Conservation (phyloP, 805 yeast species). For the Ogataea dorogensis region DNA sequence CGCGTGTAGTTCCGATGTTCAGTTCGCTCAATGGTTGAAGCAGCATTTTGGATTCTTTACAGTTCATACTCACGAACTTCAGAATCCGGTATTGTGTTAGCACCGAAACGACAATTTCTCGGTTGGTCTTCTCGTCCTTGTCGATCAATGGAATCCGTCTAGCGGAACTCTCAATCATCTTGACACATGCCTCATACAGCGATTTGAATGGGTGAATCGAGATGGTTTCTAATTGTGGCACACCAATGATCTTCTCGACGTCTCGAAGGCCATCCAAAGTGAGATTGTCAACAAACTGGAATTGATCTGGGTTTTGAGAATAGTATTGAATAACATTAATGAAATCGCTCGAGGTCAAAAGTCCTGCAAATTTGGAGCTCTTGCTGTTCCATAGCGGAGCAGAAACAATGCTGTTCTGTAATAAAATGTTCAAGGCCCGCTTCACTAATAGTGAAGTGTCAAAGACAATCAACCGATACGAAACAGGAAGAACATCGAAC, state of each 20-base stretch:
- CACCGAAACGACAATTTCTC: constrained; percentile 94
- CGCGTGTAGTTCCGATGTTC: constrained; percentile 53
- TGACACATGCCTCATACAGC: constrained; percentile 87
- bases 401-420: constrained; percentile 91
- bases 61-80: constrained; percentile 92
- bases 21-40: constrained; percentile 72
- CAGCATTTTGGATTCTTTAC: constrained; percentile 87
- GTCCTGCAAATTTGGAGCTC: constrained; percentile 88
- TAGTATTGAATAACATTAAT: constrained; percentile 94
- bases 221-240: constrained; percentile 77
- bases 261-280: constrained; percentile 83
- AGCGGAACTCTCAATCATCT: constrained; percentile 85
- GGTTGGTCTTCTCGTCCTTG: constrained; percentile 84
- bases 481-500: constrained; percentile 94
- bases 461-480: constrained; percentile 86
- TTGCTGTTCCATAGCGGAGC: constrained; percentile 97
- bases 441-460: constrained; percentile 90
- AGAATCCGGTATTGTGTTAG: constrained; percentile 94
- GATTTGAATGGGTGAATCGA: constrained; percentile 90
- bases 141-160: constrained; percentile 94
- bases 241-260: constrained; percentile 85
- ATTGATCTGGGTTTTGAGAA: constrained; percentile 82
- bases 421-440: constrained; percentile 81
- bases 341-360: constrained; percentile 87
- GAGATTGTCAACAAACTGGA: constrained; percentile 81